Percentiles rank a stretch among this genome's conserved stretches.
Conservation (phyloP, 805 yeast species). For the Metschnikowia drakensbergensis region DNA sequence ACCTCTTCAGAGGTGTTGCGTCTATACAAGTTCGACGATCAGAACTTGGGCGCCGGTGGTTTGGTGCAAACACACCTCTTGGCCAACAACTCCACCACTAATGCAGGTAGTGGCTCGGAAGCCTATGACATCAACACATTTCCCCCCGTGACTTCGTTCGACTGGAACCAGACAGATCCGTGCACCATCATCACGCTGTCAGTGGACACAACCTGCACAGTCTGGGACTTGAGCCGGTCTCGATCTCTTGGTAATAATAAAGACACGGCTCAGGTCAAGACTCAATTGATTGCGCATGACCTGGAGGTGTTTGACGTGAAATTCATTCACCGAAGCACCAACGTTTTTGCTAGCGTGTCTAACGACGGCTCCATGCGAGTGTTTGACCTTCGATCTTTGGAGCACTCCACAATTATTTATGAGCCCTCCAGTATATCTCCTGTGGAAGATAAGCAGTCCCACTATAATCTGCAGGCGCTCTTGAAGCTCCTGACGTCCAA, state of each 20-base stretch:
- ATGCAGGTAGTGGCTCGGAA: slow-evolving; percentile 40
- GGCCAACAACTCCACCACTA: slow-evolving; percentile 36
- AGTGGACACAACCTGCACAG: slow-evolving; percentile 94
- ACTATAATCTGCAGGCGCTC: slow-evolving; percentile 50
- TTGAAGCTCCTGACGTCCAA: slow-evolving; percentile 75
- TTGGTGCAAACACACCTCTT: slow-evolving; percentile 40
- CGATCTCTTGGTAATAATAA: slow-evolving; percentile 11
- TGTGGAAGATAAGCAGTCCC: slow-evolving; percentile 1
- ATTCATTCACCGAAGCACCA: slow-evolving; percentile 67
- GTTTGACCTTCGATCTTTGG: slow-evolving; percentile 83
- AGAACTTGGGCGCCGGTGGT: slow-evolving; percentile 36
- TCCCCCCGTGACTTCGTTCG: slow-evolving; percentile 92
- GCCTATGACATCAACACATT: slow-evolving; percentile 46
- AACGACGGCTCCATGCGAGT: slow-evolving; percentile 93
- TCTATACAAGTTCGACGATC: slow-evolving; percentile 50
- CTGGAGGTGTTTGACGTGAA: slow-evolving; percentile 91
- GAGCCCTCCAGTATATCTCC: slow-evolving; percentile 48
- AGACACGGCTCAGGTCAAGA: slow-evolving; percentile 66
- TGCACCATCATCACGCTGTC: slow-evolving; percentile 75
- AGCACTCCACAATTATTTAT: slow-evolving; percentile 91
- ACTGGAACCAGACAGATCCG: slow-evolving; percentile 79
- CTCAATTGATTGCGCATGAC: slow-evolving; percentile 95
- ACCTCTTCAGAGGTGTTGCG: slow-evolving; percentile 71
- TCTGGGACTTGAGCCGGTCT: slow-evolving; percentile 72
- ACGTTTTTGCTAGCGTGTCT: slow-evolving; percentile 87